phyloP scores from a whole-genome alignment of 352 stramenopile genomes.

The Phytopythium sindhum region DNA sequence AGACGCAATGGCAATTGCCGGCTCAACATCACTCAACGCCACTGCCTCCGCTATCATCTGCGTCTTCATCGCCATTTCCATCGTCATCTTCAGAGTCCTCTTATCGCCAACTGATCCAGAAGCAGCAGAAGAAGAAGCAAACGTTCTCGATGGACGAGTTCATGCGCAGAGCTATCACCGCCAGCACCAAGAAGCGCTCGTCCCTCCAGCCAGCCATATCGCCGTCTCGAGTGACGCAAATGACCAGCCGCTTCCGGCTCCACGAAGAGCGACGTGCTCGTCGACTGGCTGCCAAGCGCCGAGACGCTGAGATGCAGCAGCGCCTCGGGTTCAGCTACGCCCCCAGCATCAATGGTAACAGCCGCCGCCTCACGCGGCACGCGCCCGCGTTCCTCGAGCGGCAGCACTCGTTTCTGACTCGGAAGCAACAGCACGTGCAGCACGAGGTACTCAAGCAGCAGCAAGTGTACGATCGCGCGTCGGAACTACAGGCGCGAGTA shows the following conservation, averaged over 20 bases:
- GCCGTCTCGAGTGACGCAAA: slow-evolving; percentile 22
- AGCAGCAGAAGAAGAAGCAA: slow-evolving; percentile 8
- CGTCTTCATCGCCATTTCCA: slow-evolving; percentile 13
- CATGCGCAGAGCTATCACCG: slow-evolving; percentile 5
- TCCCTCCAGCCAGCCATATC: slow-evolving; percentile 23
- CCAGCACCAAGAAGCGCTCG: slow-evolving; percentile 6
- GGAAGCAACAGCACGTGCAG: slow-evolving; percentile 29
- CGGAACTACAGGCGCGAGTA: slow-evolving; percentile 34
- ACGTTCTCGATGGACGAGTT: slow-evolving; percentile 16
- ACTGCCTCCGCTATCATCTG: slow-evolving; percentile 9
- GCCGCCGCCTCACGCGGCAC: slow-evolving; percentile 28
- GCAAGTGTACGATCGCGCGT: slow-evolving; percentile 12
- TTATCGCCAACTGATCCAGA: slow-evolving; percentile 10
- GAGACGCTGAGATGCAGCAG: slow-evolving; percentile 32
- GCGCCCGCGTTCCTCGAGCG: slow-evolving; percentile 41
- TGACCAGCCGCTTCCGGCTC: slow-evolving; percentile 35
- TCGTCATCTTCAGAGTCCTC: neutral
- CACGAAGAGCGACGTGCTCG: slow-evolving; percentile 34
- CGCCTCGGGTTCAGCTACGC: slow-evolving; percentile 21
- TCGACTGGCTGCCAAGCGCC: slow-evolving; percentile 23
- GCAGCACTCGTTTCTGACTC: slow-evolving; percentile 19
- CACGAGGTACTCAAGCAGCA: slow-evolving; percentile 20
- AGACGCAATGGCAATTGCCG: slow-evolving; percentile 10
- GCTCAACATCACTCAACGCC: neutral
- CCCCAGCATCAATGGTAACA: slow-evolving; percentile 35